Evolutionary conservation across 148 eudicot genomes (phyloP).

Genomic region (Rhododendron molle): DNA sequence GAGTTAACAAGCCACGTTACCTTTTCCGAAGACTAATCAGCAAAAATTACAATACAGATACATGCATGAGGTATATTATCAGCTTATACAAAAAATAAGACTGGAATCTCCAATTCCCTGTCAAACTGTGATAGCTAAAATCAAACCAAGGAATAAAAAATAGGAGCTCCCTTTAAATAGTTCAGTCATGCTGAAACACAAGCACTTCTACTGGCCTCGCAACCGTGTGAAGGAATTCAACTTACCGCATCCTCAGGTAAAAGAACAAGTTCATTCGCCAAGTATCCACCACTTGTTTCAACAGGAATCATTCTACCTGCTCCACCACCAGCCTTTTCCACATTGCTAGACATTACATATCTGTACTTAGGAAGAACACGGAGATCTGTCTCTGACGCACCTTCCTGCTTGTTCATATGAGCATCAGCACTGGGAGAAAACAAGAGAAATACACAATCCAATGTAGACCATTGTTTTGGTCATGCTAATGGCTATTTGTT

Average conservation of each 20-base stretch:
- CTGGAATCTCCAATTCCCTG: background rate
- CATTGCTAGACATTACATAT: conserved; percentile 44
- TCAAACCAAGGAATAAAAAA: background rate
- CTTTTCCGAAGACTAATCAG: background rate
- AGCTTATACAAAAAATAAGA: background rate
- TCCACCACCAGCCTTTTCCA: conserved; percentile 50
- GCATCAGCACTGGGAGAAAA: conserved; percentile 5
- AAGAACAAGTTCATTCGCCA: conserved; percentile 72
- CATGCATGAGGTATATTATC: background rate
- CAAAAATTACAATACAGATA: background rate
- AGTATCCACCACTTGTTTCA: conserved; percentile 53
- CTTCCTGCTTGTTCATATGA: conserved; percentile 55
- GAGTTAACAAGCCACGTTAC: background rate
- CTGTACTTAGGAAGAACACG: conserved; percentile 69
- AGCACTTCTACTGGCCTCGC: background rate
- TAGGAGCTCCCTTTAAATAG: background rate
- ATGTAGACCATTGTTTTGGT: background rate
- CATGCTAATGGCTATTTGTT: conserved; percentile 7
- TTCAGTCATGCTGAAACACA: background rate
- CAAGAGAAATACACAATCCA: background rate
- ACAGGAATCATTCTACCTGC: conserved; percentile 85
- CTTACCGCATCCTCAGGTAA: conserved; percentile 92
- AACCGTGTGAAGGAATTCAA: conserved; percentile 8
- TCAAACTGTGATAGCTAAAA: background rate
- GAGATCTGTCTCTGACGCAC: conserved; percentile 94